phyloP scores from a whole-genome alignment of 371 early-diverging fungal species.

The Basidiobolus meristosporus region DNA sequence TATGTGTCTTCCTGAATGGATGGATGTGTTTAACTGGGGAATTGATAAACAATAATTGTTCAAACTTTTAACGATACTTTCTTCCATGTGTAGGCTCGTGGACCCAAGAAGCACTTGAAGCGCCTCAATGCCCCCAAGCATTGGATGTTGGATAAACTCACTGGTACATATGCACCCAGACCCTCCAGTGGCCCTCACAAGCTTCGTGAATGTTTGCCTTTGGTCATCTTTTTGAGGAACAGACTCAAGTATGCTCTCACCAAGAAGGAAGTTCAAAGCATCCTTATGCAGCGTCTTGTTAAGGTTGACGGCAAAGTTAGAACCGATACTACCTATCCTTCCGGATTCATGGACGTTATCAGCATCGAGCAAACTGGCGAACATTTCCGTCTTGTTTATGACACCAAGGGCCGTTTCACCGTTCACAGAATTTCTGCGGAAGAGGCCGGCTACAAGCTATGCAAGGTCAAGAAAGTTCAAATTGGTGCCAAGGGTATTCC shows the following conservation, averaged over 20 bases:
- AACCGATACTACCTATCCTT: slow-evolving; percentile 96
- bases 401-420: too few species aligned
- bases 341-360: too few species aligned
- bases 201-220: slow-evolving; percentile 96
- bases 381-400: too few species aligned
- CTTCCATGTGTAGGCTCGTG: slow-evolving; percentile 97
- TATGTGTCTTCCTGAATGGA: too few species aligned
- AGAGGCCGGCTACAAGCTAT: too few species aligned
- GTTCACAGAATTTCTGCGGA: too few species aligned
- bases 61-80: too few species aligned
- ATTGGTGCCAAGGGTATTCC: too few species aligned
- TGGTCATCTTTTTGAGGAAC: slow-evolving; percentile 96
- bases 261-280: slow-evolving; percentile 91
- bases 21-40: too few species aligned
- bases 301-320: slow-evolving; percentile 99
- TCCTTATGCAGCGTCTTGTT: slow-evolving; percentile 95
- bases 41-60: too few species aligned
- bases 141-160: slow-evolving; percentile 99
- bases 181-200: slow-evolving; percentile 99
- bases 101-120: slow-evolving; percentile 99
- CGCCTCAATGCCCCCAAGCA: slow-evolving; percentile 98
- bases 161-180: slow-evolving; percentile 95
- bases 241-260: slow-evolving; percentile 97
- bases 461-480: too few species aligned
- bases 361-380: too few species aligned